Percentiles rank a stretch among this genome's conserved stretches.
Evolutionary conservation across 108 stramenopile species (phyloP).

Genomic region (Nitzschia sp.): DNA sequence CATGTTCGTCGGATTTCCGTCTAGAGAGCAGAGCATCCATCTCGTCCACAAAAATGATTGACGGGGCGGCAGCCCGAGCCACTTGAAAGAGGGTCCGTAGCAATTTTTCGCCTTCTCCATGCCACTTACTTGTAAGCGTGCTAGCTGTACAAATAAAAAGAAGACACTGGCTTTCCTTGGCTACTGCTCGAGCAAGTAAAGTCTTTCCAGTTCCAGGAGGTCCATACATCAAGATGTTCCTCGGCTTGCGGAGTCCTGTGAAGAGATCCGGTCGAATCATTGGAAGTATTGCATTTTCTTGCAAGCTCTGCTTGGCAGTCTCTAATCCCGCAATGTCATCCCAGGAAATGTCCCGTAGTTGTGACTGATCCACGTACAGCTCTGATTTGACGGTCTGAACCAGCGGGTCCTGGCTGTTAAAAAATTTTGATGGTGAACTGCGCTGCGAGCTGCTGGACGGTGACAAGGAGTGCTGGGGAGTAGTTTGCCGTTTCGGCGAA

Average conservation of each 20-base stretch:
- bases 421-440: neutral
- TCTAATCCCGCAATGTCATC: conserved; percentile 76
- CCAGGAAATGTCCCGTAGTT: conserved; percentile 44
- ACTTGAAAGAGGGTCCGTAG: conserved; percentile 78
- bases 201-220: conserved; percentile 93
- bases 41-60: conserved; percentile 94
- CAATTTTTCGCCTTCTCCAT: conserved; percentile 90
- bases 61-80: conserved; percentile 71
- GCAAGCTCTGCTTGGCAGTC: conserved; percentile 84
- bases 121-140: conserved; percentile 80
- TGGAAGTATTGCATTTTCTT: conserved; percentile 93
- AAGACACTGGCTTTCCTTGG: conserved; percentile 45
- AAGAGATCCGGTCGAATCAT: conserved; percentile 92
- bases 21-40: conserved; percentile 85
- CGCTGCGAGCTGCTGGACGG: neutral
- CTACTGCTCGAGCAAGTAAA: conserved; percentile 88
- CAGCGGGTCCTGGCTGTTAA: conserved; percentile 42
- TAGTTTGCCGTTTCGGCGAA: neutral
- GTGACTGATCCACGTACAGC: conserved; percentile 53
- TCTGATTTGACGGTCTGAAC: conserved; percentile 52
- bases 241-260: conserved; percentile 83
- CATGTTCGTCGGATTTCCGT: conserved; percentile 78
- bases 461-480: neutral
- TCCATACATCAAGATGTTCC: conserved; percentile 87
- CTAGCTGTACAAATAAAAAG: conserved; percentile 81